A percentile compares a stretch with the other conserved stretches of the same genome.
These are phyloP conservation scores for Linum usitatissimum DNA, from an alignment of 345 rosid species.

Conservation along the genomic window DNA sequence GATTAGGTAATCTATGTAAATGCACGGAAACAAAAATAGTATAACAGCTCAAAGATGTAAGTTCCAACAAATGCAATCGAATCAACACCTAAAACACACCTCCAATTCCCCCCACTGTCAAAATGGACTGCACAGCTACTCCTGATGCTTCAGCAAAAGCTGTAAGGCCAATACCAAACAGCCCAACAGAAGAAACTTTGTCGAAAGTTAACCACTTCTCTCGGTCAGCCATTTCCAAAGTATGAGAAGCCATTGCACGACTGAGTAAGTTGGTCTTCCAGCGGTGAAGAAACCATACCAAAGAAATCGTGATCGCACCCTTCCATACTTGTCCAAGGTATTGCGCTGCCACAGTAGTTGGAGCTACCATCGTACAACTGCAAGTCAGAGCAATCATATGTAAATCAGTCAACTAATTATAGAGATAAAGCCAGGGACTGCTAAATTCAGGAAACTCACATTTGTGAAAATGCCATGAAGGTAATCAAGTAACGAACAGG, in stretches of 20 bases:
- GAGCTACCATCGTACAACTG: conserved; percentile 83
- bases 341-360: conserved; percentile 60
- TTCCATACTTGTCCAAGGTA: conserved; percentile 55
- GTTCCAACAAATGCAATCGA: conserved; percentile 5
- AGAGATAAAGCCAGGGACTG: background rate
- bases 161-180: conserved; percentile 64
- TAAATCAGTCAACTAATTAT: background rate
- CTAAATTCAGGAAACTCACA: conserved; percentile 32
- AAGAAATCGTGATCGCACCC: conserved; percentile 66
- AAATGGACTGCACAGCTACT: conserved; percentile 82
- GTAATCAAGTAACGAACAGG: conserved; percentile 70
- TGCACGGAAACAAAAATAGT: background rate
- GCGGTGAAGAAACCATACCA: conserved; percentile 79
- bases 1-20: conserved; percentile 1
- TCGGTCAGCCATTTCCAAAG: conserved; percentile 36
- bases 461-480: conserved; percentile 72
- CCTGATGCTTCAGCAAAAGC: conserved; percentile 95
- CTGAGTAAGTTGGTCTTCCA: conserved; percentile 72
- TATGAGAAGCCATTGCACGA: conserved; percentile 37
- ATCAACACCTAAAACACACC: conserved; percentile 30
- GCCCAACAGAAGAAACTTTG: conserved; percentile 70
- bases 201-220: conserved; percentile 68
- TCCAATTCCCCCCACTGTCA: conserved; percentile 97
- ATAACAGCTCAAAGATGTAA: background rate
- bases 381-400: conserved; percentile 16